phyloP scores from a whole-genome alignment of 345 rosid genomes.

The Boechera retrofracta region DNA sequence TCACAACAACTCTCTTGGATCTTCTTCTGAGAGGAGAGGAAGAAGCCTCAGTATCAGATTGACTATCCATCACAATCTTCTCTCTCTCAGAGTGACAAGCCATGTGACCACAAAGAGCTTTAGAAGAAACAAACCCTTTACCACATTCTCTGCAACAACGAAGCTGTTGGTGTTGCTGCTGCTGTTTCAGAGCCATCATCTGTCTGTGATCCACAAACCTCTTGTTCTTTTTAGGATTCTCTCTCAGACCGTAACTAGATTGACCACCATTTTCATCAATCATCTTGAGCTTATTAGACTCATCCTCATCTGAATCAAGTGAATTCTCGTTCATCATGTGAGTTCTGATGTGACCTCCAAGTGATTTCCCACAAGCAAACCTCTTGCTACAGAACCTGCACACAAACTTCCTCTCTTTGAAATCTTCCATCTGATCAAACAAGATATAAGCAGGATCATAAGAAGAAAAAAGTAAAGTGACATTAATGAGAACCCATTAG shows the following conservation, averaged over 20 bases:
- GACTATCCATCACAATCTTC: conserved; percentile 57
- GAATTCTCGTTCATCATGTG: conserved; percentile 62
- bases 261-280: conserved; percentile 56
- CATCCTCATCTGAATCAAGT: conserved; percentile 50
- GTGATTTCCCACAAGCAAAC: conserved; percentile 81
- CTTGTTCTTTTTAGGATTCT: conserved; percentile 70
- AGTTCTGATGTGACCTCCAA: conserved; percentile 91
- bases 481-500: conserved; percentile 20
- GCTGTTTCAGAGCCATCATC: conserved; percentile 30
- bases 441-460: conserved; percentile 19
- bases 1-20: conserved; percentile 56
- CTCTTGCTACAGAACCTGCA: conserved; percentile 82
- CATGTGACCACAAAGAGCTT: conserved; percentile 96
- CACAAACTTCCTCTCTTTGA: conserved; percentile 62
- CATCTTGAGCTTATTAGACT: conserved; percentile 45
- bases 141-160: conserved; percentile 82
- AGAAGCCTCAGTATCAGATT: conserved; percentile 76
- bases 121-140: conserved; percentile 75
- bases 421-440: conserved; percentile 59
- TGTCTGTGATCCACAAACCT: conserved; percentile 59
- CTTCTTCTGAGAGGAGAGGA: conserved; percentile 65
- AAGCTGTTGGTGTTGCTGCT: conserved; percentile 39
- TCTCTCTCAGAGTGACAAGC: conserved; percentile 83
- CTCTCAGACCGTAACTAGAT: conserved; percentile 68
- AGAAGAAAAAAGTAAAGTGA: background rate